Conservation (phyloP, 2,329 filamentous ascomycete species). For the Phyllosticta paracitricarpa region DNA sequence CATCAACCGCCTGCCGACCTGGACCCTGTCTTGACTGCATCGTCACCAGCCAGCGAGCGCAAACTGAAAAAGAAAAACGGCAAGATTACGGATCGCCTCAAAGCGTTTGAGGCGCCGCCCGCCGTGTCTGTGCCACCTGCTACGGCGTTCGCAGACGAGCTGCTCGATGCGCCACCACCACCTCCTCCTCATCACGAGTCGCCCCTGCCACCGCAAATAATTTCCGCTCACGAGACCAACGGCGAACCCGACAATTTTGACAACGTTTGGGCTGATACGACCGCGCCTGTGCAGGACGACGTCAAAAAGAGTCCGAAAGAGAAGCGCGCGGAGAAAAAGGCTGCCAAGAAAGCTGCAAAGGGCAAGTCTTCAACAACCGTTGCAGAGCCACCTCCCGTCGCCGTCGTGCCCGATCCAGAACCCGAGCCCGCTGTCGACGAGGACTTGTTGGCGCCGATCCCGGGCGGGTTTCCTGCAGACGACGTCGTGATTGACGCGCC, state of each 20-base stretch:
- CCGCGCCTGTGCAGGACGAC: constrained; percentile 1
- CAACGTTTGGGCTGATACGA: constrained; percentile 1
- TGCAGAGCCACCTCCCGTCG: not conserved
- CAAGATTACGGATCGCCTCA: constrained; percentile 6
- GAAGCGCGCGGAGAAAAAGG: constrained; percentile 12
- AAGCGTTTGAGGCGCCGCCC: constrained; percentile 8
- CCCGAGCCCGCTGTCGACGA: constrained; percentile 12
- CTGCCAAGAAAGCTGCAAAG: constrained; percentile 11
- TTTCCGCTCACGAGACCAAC: not conserved
- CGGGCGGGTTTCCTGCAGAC: constrained; percentile 40
- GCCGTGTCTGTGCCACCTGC: not conserved
- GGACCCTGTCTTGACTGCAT: constrained; percentile 1
- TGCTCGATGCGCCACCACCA: constrained; percentile 1
- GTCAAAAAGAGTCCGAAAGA: constrained; percentile 10
- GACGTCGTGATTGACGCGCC: not conserved
- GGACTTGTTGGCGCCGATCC: constrained; percentile 29
- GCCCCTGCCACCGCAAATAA: constrained; percentile 1
- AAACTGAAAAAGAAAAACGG: constrained; percentile 15
- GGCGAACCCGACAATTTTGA: not conserved
- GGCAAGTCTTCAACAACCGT: constrained; percentile 9
- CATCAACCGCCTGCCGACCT: constrained; percentile 21
- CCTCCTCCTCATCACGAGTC: not conserved
- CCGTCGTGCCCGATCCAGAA: constrained; percentile 7
- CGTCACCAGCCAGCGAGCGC: constrained; percentile 13
- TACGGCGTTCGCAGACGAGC: not conserved